Conservation (phyloP, 2,329 filamentous ascomycete species). For the Stagonosporopsis cucurbitacearum region DNA sequence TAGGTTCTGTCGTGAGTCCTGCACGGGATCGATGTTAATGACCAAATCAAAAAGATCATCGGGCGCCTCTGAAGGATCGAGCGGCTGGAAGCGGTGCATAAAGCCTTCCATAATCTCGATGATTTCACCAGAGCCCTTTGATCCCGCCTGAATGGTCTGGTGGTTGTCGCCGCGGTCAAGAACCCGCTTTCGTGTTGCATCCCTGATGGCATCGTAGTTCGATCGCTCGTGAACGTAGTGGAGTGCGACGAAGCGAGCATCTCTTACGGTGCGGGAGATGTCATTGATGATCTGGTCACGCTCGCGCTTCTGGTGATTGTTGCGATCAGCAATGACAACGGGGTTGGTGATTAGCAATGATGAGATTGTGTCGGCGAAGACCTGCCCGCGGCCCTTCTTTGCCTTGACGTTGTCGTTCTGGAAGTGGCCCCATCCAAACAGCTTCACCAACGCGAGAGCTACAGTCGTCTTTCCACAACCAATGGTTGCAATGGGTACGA, state of each 20-base stretch:
- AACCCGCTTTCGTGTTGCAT: constrained; percentile 78
- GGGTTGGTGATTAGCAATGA: constrained; percentile 68
- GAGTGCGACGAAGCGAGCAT: constrained; percentile 79
- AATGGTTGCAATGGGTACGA: constrained; percentile 92
- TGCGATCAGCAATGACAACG: constrained; percentile 88
- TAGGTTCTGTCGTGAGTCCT: constrained; percentile 82
- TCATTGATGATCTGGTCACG: constrained; percentile 87
- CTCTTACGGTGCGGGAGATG: constrained; percentile 65
- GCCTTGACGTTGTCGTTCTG: constrained; percentile 96
- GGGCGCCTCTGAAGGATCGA: constrained; percentile 70
- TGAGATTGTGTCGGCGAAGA: constrained; percentile 76
- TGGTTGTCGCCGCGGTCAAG: constrained; percentile 91
- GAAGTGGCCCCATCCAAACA: constrained; percentile 91
- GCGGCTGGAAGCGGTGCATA: constrained; percentile 80
- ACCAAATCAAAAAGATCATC: constrained; percentile 83
- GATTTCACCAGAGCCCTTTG: constrained; percentile 74
- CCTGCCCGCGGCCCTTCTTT: constrained; percentile 73
- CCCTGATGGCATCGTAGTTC: constrained; percentile 73
- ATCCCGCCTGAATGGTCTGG: constrained; percentile 91
- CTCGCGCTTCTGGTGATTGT: constrained; percentile 90
- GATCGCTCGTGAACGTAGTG: constrained; percentile 80
- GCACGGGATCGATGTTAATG: constrained; percentile 81
- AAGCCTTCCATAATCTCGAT: constrained; percentile 95
- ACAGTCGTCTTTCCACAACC: constrained; percentile 97
- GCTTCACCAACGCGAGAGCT: constrained; percentile 76